Evolutionary conservation across 176 grass and related monocot species (phyloP).

Genomic region (Elymus sibiricus): DNA sequence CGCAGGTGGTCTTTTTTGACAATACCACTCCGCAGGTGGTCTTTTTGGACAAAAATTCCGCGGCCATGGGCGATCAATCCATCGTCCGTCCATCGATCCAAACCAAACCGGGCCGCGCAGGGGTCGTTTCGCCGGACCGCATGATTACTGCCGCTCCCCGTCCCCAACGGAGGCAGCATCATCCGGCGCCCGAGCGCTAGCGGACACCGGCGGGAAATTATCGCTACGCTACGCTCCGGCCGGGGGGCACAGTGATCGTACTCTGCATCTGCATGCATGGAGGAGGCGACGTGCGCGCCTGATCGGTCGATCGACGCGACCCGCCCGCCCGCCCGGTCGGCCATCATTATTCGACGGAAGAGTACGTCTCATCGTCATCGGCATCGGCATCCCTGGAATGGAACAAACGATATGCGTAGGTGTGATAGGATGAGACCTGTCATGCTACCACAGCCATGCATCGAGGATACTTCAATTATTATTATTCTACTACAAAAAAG

Average conservation of each 20-base stretch:
- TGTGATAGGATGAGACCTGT: not conserved
- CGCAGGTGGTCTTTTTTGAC: too few species aligned
- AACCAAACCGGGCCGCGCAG: not conserved
- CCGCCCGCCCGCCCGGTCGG: not conserved
- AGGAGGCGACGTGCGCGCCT: not conserved
- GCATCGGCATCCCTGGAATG: not conserved
- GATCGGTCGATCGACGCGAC: constrained; percentile 13
- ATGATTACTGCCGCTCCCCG: constrained; percentile 34
- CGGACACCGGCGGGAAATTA: not conserved
- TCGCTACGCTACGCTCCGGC: not conserved
- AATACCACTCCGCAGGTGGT: too few species aligned
- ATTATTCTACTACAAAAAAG: too few species aligned
- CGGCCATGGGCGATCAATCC: not conserved
- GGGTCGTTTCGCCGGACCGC: constrained; percentile 35
- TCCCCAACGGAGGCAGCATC: not conserved
- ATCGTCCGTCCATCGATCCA: not conserved
- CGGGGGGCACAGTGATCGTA: not conserved
- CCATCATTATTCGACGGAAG: constrained; percentile 25
- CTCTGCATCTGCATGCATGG: not conserved
- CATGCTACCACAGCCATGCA: not conserved
- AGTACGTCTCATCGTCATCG: not conserved
- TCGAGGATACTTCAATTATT: not conserved
- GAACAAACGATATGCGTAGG: not conserved
- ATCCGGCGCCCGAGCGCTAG: not conserved
- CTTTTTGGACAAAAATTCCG: too few species aligned